phyloP scores from a whole-genome alignment of 768 basidiomycete species.

The Lactarius hengduanensis region DNA sequence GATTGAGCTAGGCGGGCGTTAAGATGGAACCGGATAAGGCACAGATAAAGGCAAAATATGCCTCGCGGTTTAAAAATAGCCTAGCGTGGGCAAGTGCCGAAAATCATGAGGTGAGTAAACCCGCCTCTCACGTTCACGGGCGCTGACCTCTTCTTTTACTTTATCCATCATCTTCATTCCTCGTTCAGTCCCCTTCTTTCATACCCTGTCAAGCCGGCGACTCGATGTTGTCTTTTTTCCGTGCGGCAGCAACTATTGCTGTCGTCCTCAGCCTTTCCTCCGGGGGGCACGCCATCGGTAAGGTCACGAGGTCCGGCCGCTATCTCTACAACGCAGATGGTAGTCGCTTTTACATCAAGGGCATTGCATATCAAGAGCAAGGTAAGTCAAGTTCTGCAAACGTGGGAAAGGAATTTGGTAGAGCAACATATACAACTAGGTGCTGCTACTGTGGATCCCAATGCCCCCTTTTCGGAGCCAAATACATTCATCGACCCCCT shows the following conservation, averaged over 20 bases:
- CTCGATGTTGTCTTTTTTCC: conserved; percentile 33
- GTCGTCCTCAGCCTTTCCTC: conserved; percentile 44
- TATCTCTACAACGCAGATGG: conserved; percentile 81
- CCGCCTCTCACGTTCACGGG: not conserved
- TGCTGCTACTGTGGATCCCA: not conserved
- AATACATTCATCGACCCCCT: conserved; percentile 80
- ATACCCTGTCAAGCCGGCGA: conserved; percentile 16
- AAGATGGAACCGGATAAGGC: not conserved
- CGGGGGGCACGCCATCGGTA: conserved; percentile 63
- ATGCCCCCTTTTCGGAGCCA: conserved; percentile 58
- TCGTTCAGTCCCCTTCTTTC: conserved; percentile 1
- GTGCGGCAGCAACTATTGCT: conserved; percentile 35
- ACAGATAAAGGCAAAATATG: not conserved
- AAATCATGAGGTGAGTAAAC: not conserved
- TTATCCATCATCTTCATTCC: not conserved
- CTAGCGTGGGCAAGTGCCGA: not conserved
- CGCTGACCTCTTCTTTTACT: not conserved
- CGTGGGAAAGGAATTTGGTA: not conserved
- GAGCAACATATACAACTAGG: conserved; percentile 1
- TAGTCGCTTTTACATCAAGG: conserved; percentile 84
- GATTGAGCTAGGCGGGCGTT: conserved; percentile 63
- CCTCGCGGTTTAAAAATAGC: not conserved
- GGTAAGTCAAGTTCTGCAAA: conserved; percentile 46
- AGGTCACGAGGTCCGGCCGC: conserved; percentile 66
- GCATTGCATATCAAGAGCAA: conserved; percentile 81